These are phyloP conservation scores for Vinca major DNA, from an alignment of 305 asterid genomes.

Conservation along the genomic window DNA sequence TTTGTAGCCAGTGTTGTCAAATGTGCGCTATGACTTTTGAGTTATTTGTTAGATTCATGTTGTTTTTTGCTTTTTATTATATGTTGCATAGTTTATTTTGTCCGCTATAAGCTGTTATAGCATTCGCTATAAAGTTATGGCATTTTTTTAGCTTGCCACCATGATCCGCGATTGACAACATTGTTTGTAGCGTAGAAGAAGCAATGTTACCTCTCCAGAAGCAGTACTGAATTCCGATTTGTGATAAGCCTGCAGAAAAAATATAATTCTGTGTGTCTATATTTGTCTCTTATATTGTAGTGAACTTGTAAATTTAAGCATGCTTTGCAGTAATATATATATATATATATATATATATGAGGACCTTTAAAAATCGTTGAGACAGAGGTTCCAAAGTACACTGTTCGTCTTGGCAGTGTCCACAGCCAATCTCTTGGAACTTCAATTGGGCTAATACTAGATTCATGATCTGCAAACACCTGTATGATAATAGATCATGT, in stretches of 20 bases:
- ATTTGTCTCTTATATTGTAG: constrained; percentile 12
- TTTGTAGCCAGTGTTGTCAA: no score
- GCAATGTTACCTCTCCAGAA: constrained; percentile 81
- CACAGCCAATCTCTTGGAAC: constrained; percentile 70
- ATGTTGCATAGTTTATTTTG: no score
- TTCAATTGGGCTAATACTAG: constrained; percentile 64
- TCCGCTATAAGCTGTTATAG: no score
- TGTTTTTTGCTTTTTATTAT: no score
- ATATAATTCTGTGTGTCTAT: constrained; percentile 1
- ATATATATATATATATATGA: neutral
- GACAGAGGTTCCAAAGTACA: constrained; percentile 88
- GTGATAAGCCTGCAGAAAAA: constrained; percentile 56
- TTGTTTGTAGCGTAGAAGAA: constrained; percentile 5
- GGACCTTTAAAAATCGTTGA: constrained; percentile 79
- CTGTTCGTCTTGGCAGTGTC: constrained; percentile 71
- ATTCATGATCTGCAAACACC: constrained; percentile 85
- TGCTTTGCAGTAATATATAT: neutral
- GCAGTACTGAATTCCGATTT: constrained; percentile 63
- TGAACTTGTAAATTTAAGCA: constrained; percentile 13
- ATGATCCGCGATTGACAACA: no score
- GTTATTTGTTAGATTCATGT: no score
- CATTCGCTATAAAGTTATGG: no score
- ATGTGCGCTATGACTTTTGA: no score
- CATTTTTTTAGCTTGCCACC: no score
- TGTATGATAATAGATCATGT: constrained; percentile 27